Percentiles rank a stretch among this genome's conserved stretches.
These are phyloP conservation scores for Venturia effusa DNA, from an alignment of 2,329 filamentous ascomycete genomes.

Conservation along the genomic window DNA sequence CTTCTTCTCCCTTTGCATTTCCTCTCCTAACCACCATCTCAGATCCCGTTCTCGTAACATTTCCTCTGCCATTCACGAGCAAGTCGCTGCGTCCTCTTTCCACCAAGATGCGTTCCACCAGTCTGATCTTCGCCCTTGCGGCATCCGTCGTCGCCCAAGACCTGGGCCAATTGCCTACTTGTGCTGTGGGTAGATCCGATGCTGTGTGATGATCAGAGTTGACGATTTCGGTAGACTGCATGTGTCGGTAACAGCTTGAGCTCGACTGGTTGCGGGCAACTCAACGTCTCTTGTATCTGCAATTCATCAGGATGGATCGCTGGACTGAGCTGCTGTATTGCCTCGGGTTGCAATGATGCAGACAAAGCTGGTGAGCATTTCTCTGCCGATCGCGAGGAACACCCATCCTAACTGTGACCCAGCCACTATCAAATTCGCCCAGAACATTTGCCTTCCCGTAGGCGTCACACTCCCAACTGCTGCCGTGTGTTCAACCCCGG, in stretches of 20 bases:
- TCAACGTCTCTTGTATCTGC: slow-evolving; percentile 34
- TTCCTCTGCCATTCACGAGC: not conserved
- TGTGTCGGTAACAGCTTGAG: slow-evolving; percentile 29
- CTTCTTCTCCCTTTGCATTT: not conserved
- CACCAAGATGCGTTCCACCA: slow-evolving; percentile 18
- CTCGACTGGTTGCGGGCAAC: slow-evolving; percentile 20
- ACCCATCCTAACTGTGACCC: not conserved
- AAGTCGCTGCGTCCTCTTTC: not conserved
- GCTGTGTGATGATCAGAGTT: not conserved
- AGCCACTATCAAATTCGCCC: slow-evolving; percentile 33
- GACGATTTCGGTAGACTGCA: slow-evolving; percentile 2
- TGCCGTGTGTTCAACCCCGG: slow-evolving; percentile 13
- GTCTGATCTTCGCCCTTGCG: slow-evolving; percentile 14
- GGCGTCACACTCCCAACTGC: slow-evolving; percentile 28
- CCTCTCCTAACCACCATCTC: not conserved
- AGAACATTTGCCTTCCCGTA: slow-evolving; percentile 27
- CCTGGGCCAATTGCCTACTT: slow-evolving; percentile 17
- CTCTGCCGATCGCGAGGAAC: not conserved
- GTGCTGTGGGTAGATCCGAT: slow-evolving; percentile 18
- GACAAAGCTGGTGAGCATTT: slow-evolving; percentile 24
- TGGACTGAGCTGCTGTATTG: slow-evolving; percentile 32
- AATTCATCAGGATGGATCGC: slow-evolving; percentile 24
- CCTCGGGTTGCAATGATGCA: slow-evolving; percentile 20
- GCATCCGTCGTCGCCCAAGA: slow-evolving; percentile 18
- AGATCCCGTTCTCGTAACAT: too few species aligned